Percentiles rank a stretch among this genome's conserved stretches.
Conservation (phyloP, 2,329 filamentous ascomycete species). For the Diaporthe batatas region DNA sequence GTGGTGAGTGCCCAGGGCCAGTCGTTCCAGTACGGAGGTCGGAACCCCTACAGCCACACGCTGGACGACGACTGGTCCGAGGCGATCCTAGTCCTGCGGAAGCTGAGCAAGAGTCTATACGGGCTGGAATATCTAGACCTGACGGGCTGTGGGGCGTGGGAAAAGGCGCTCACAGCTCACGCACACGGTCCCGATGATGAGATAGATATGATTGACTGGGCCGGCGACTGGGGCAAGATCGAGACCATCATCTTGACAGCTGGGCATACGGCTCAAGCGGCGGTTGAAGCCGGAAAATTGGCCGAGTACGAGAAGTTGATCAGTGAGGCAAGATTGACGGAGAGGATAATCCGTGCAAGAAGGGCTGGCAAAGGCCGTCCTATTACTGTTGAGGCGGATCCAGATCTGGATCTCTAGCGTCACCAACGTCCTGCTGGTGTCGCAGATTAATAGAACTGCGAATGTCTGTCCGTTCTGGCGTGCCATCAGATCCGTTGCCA, state of each 20-base stretch:
- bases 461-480: not conserved
- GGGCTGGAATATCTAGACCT: conserved; percentile 72
- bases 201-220: conserved; percentile 67
- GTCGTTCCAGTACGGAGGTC: conserved; percentile 66
- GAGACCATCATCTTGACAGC: conserved; percentile 59
- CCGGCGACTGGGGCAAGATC: conserved; percentile 66
- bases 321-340: conserved; percentile 57
- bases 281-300: conserved; percentile 51
- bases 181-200: conserved; percentile 49
- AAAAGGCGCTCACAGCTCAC: conserved; percentile 58
- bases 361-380: conserved; percentile 63
- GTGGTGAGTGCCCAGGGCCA: conserved; percentile 60
- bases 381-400: conserved; percentile 63
- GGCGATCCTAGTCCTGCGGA: conserved; percentile 67
- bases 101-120: conserved; percentile 68
- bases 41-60: conserved; percentile 69
- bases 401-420: not conserved
- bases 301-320: conserved; percentile 53
- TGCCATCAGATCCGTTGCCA: not conserved
- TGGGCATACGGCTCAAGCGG: conserved; percentile 54
- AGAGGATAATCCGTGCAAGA: conserved; percentile 61
- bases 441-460: not conserved
- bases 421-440: no score
- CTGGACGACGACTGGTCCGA: conserved; percentile 72
- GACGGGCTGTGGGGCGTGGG: conserved; percentile 71